Evolutionary conservation across 768 basidiomycete species (phyloP), one percentile per base, ranked within the genome.

Genomic region (Amanita subjunquillea): DNA sequence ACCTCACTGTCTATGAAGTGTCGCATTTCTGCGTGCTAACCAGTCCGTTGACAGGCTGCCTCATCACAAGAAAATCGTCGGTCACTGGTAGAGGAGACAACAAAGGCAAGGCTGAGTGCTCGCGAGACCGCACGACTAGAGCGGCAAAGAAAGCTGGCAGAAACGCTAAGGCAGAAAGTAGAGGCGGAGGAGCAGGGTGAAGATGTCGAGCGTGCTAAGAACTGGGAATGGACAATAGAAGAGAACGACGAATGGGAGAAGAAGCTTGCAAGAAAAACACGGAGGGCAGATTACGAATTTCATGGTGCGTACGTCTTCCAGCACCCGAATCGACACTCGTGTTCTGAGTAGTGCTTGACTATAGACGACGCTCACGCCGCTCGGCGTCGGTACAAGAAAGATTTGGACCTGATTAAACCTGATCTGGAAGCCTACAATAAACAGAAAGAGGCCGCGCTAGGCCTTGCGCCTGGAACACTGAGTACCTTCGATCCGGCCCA

Each of bases 231-330:
- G 73, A 88, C 88, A 25, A 82, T 96, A 53, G 91, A 97, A 69
- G 91, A 97, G 68, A 95, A 93, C 62, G 92, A 98, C 56, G 75
- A 82, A 53, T 99, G 96, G 96, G 93, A 96, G 72, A 88, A 87
- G 75, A 91, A 93, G 65, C 66, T 79, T 58, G 84, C 82, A 23
- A 71, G 85, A 60, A 97, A 93, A 69, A 80, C 78, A 57, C 75
- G 91, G 65, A 76, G 90, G 66, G 89, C 84, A 7, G 90, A 95
- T 67, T 91, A 83, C 58, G 84, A 87, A 66, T 98, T 96, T 64
- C 87, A 95, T 63, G 90, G 95, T 93, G 54, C 46, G 87, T 72
- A 32, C 32, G 17, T 22, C 8, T 41, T 12, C 12, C 23, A 23
- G 17, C 5, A 39, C 25, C 12, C 12, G 17, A 7, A 22, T 27